Evolutionary conservation across 371 early-diverging fungal species (phyloP).

Genomic region (Capillidium rhysosporum): DNA sequence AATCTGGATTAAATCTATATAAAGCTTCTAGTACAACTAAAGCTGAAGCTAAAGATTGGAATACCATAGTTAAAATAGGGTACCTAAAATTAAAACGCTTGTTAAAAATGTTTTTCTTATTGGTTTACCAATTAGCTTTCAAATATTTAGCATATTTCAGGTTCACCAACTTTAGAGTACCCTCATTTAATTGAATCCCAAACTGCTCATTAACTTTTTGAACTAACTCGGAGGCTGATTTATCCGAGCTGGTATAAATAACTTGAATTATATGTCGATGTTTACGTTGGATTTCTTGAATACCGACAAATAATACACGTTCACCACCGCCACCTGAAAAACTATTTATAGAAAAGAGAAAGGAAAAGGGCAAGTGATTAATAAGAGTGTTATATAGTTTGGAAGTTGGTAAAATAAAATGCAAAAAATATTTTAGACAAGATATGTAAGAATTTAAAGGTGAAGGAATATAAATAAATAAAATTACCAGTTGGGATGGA

Average conservation of each 20-base stretch:
- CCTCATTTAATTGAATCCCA: conserved; percentile 33
- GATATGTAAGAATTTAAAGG: no score
- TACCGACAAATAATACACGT: conserved; percentile 78
- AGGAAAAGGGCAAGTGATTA: no score
- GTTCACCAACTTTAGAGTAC: conserved; percentile 32
- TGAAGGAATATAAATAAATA: no score
- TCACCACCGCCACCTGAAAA: conserved; percentile 93
- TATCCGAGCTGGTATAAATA: conserved; percentile 61
- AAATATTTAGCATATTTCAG: conserved; percentile 39
- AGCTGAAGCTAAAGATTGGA: conserved; percentile 69
- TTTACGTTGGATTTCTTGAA: conserved; percentile 45
- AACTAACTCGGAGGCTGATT: conserved; percentile 28
- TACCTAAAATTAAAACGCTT: conserved; percentile 22
- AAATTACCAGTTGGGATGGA: conserved; percentile 85
- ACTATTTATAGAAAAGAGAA: no score
- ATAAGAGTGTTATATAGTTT: no score
- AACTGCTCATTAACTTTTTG: conserved; percentile 54
- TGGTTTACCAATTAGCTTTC: conserved; percentile 37
- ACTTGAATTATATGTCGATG: conserved; percentile 40
- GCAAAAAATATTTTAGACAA: no score
- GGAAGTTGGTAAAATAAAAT: no score
- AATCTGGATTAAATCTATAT: conserved; percentile 40
- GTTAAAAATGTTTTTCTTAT: neutral
- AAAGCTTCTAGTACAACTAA: conserved; percentile 61
- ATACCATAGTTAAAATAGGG: conserved; percentile 59